These are phyloP conservation scores for Gossypium davidsonii DNA, from an alignment of 441 rosid genomes.

Conservation along the genomic window DNA sequence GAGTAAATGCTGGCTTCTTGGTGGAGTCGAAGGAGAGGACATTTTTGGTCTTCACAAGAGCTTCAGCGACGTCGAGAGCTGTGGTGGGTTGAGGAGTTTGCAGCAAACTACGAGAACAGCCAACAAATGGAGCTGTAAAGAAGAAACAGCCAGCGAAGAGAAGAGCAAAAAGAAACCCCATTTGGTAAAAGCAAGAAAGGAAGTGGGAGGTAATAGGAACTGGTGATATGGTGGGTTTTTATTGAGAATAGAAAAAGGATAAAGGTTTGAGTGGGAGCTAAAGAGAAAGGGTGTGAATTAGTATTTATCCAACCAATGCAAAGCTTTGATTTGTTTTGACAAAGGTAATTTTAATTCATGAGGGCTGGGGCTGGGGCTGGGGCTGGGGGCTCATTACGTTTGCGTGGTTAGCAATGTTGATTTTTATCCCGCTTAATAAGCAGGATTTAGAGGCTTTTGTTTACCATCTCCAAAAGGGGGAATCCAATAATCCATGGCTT, in stretches of 20 bases:
- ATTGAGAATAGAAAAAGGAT: not conserved
- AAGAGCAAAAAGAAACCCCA: conserved; percentile 8
- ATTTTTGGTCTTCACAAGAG: conserved; percentile 27
- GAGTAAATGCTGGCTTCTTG: conserved; percentile 11
- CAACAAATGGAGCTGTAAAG: conserved; percentile 18
- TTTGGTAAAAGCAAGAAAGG: not conserved
- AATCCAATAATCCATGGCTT: not conserved
- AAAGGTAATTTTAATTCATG: not conserved
- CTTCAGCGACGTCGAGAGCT: conserved; percentile 36
- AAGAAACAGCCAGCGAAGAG: conserved; percentile 18
- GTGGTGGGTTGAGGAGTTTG: conserved; percentile 9
- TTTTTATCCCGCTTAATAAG: not conserved
- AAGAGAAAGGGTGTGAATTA: not conserved
- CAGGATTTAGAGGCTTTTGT: not conserved
- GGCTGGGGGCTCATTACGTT: not conserved
- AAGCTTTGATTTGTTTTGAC: not conserved
- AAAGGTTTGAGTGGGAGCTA: not conserved
- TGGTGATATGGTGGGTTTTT: not conserved
- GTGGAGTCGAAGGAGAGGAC: conserved; percentile 18
- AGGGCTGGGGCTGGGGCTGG: not conserved
- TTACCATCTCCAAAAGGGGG: not conserved
- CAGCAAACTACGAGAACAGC: conserved; percentile 30
- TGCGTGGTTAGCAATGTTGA: not conserved
- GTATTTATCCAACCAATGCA: conserved; percentile 1
- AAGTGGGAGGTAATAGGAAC: not conserved